These are phyloP conservation scores for Artemisia argyi DNA, from an alignment of 129 eudicot genomes.

Conservation along the genomic window DNA sequence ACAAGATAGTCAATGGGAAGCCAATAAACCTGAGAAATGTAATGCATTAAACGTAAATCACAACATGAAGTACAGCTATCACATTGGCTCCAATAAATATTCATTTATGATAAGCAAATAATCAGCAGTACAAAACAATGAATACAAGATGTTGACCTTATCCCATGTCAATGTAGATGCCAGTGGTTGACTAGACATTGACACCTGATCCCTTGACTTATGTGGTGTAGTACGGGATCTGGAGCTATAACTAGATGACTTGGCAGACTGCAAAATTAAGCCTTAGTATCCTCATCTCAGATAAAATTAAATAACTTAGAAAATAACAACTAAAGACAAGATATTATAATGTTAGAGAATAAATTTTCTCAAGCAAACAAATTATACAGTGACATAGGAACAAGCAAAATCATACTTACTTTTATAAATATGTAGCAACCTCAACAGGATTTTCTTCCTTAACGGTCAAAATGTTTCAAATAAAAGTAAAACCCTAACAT, in stretches of 20 bases:
- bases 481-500: neutral
- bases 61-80: conserved; percentile 5
- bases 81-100: neutral
- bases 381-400: neutral
- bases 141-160: conserved; percentile 50
- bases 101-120: conserved; percentile 17
- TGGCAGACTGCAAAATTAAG: conserved; percentile 42
- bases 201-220: conserved; percentile 52
- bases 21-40: conserved; percentile 77
- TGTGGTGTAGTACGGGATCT: conserved; percentile 68
- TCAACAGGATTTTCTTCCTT: too few relatives aligned
- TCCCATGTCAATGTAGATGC: conserved; percentile 64
- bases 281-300: neutral
- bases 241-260: conserved; percentile 59
- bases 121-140: conserved; percentile 1
- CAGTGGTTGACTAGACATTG: conserved; percentile 36
- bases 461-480: too few relatives aligned
- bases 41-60: conserved; percentile 1
- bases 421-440: too few relatives aligned
- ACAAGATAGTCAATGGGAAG: conserved; percentile 77
- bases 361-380: conserved; percentile 4
- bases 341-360: conserved; percentile 3
- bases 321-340: neutral
- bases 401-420: too few relatives aligned
- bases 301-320: neutral